These are phyloP conservation scores for Elymus sibiricus DNA, from an alignment of 176 grass and related monocot genomes.

Conservation along the genomic window DNA sequence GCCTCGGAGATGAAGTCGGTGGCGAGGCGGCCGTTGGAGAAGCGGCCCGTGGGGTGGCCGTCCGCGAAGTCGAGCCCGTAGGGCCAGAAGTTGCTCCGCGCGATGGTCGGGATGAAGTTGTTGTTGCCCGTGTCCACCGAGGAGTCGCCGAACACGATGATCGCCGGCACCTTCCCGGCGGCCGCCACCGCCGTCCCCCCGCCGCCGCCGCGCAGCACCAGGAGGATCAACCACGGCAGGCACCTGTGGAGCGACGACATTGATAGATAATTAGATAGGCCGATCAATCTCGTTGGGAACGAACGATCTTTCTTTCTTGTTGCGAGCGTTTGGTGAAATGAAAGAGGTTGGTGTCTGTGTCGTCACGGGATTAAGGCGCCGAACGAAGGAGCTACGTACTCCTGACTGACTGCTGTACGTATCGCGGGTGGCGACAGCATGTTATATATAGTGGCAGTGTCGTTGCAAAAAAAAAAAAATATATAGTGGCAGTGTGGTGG, in stretches of 20 bases:
- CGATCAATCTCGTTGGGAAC: neutral
- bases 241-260: neutral
- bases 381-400: neutral
- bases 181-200: neutral
- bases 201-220: neutral
- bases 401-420: neutral
- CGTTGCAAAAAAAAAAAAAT: too few relatives aligned
- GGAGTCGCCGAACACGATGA: constrained; percentile 80
- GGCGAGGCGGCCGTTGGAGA: constrained; percentile 68
- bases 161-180: constrained; percentile 33
- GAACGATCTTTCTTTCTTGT: neutral
- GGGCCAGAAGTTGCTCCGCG: constrained; percentile 68
- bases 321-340: neutral
- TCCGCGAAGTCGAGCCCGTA: constrained; percentile 59
- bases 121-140: constrained; percentile 84
- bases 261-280: neutral
- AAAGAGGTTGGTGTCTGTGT: neutral
- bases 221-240: neutral
- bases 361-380: neutral
- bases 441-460: neutral
- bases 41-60: constrained; percentile 66
- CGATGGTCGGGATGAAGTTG: constrained; percentile 57
- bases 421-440: neutral
- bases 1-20: constrained; percentile 78
- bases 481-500: neutral